Conservation (phyloP, 2,329 filamentous ascomycete genomes). For the Fusarium veterinarium region DNA sequence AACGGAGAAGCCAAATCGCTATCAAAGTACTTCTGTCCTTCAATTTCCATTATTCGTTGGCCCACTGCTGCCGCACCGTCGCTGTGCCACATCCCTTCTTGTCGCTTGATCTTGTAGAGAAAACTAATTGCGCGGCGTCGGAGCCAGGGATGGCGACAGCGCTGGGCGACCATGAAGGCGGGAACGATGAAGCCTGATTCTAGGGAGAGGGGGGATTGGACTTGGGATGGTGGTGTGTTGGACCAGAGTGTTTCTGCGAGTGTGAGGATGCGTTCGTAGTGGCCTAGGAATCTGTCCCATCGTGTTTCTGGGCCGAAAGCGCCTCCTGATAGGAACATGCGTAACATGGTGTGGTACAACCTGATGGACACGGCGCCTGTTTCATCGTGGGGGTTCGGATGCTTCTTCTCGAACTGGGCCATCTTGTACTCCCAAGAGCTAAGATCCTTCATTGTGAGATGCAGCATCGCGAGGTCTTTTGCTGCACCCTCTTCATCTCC, state of each 20-base stretch:
- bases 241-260: constrained; percentile 33
- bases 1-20: constrained; percentile 11
- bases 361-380: constrained; percentile 38
- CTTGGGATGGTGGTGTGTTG: constrained; percentile 22
- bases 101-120: constrained; percentile 43
- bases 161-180: constrained; percentile 41
- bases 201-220: constrained; percentile 43
- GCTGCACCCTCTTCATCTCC: neutral
- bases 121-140: constrained; percentile 44
- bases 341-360: constrained; percentile 47
- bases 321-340: constrained; percentile 30
- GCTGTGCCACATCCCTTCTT: constrained; percentile 51
- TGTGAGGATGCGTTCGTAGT: constrained; percentile 45
- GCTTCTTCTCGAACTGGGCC: constrained; percentile 35
- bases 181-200: constrained; percentile 50
- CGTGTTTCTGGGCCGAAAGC: constrained; percentile 42
- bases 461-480: neutral
- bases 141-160: constrained; percentile 48
- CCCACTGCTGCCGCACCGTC: constrained; percentile 43
- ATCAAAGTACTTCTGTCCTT: constrained; percentile 35
- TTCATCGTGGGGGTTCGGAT: constrained; percentile 10
- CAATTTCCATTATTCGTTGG: constrained; percentile 34
- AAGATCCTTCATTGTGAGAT: constrained; percentile 22
- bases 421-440: constrained; percentile 41
- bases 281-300: constrained; percentile 45